Conservation (phyloP, 129 eudicot genomes). For the Pittosporum tobira region DNA sequence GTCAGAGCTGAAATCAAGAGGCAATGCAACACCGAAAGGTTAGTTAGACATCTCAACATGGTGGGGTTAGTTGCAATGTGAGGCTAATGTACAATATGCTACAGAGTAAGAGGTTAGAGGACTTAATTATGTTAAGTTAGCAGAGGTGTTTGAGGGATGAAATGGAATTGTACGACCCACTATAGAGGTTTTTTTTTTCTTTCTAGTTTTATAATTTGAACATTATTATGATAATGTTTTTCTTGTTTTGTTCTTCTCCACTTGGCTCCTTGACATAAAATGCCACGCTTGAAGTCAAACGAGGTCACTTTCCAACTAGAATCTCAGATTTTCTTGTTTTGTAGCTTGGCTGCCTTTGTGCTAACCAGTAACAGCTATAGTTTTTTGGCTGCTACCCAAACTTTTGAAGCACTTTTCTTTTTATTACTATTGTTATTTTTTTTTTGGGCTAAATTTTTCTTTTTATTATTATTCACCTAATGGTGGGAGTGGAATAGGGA, state of each 20-base stretch:
- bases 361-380: slow-evolving; percentile 4
- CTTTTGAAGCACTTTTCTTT: too few relatives aligned
- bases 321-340: slow-evolving; percentile 6
- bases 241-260: slow-evolving; percentile 1
- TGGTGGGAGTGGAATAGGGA: too few relatives aligned
- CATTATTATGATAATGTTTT: background rate
- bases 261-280: slow-evolving; percentile 1
- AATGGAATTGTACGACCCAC: background rate
- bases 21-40: background rate
- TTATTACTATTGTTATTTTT: too few relatives aligned
- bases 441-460: too few relatives aligned
- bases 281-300: slow-evolving; percentile 9
- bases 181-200: too few relatives aligned
- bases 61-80: background rate
- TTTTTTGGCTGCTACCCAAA: background rate
- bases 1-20: background rate
- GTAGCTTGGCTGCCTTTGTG: slow-evolving; percentile 6
- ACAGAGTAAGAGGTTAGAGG: slow-evolving; percentile 2
- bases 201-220: too few relatives aligned
- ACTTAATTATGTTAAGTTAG: background rate
- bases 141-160: background rate
- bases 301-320: slow-evolving; percentile 3
- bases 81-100: slow-evolving; percentile 7
- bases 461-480: too few relatives aligned
- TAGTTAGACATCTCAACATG: background rate